phyloP scores from a whole-genome alignment of 2,329 filamentous ascomycete species.

The Paracorniculantispora psalliotae region DNA sequence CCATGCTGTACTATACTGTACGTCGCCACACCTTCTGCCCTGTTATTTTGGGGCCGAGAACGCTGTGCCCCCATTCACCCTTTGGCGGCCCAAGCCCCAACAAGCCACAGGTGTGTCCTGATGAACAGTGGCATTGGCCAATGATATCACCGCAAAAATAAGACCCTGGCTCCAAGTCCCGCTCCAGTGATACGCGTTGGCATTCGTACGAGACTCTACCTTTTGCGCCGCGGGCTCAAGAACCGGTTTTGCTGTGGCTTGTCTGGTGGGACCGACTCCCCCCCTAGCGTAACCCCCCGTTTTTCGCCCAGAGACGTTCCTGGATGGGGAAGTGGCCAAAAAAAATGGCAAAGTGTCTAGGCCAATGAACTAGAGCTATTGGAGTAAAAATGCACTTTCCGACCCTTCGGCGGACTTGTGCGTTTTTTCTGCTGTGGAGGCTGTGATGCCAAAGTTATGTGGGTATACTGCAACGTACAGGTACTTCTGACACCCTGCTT shows the following conservation, averaged over 20 bases:
- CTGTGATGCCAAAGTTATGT: neutral
- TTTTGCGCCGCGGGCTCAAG: neutral
- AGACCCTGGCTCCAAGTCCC: neutral
- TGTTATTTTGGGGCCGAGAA: neutral
- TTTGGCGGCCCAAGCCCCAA: neutral
- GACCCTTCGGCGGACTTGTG: neutral
- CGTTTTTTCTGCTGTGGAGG: neutral
- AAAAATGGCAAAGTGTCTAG: neutral
- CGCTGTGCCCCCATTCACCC: neutral
- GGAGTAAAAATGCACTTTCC: neutral
- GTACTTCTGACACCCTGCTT: conserved; percentile 2
- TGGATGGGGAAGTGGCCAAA: conserved; percentile 8
- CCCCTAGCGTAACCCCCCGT: neutral
- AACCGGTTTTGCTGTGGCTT: conserved; percentile 11
- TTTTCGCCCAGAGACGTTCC: conserved; percentile 10
- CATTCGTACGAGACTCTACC: neutral
- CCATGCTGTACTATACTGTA: neutral
- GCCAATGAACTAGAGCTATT: neutral
- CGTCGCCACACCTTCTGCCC: neutral
- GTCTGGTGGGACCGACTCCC: neutral
- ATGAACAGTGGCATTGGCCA: neutral
- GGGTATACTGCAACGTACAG: neutral
- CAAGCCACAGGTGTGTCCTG: neutral
- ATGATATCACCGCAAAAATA: neutral
- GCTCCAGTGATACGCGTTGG: neutral